Conservation (phyloP, 169 alveolate genomes). For the Besnoitia besnoiti region DNA sequence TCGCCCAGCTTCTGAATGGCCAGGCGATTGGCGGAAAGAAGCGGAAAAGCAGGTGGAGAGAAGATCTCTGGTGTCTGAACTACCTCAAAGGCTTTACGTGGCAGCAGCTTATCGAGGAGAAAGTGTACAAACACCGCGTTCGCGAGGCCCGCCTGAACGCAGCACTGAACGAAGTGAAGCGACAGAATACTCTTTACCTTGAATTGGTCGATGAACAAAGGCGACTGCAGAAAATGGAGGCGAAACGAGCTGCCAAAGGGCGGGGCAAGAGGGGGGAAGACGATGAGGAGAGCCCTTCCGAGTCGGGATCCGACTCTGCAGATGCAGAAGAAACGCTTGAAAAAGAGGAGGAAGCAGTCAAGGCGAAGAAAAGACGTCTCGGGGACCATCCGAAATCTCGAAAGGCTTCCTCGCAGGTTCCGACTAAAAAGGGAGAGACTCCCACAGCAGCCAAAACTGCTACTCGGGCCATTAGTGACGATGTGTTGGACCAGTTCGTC, state of each 20-base stretch:
- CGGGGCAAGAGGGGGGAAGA: background rate
- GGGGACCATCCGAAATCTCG: background rate
- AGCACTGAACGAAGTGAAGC: constrained; percentile 75
- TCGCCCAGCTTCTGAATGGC: constrained; percentile 82
- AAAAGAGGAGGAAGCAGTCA: background rate
- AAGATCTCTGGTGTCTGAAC: constrained; percentile 86
- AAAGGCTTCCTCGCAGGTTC: background rate
- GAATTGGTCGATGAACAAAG: constrained; percentile 76
- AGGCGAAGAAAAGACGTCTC: background rate
- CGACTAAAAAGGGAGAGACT: background rate
- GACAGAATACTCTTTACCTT: constrained; percentile 78
- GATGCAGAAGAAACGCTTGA: background rate
- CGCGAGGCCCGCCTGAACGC: constrained; percentile 80
- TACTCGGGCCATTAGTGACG: background rate
- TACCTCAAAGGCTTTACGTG: constrained; percentile 87
- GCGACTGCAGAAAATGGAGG: constrained; percentile 17
- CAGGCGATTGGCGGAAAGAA: constrained; percentile 86
- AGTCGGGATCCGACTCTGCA: background rate
- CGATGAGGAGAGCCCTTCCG: background rate
- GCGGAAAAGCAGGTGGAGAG: constrained; percentile 82
- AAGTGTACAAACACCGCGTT: constrained; percentile 79
- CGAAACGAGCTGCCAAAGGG: constrained; percentile 25
- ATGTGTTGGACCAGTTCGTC: background rate
- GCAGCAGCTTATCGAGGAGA: constrained; percentile 85
- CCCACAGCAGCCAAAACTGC: background rate